phyloP scores from a whole-genome alignment of 2,329 filamentous ascomycete genomes.

The Phialophora chinensis region DNA sequence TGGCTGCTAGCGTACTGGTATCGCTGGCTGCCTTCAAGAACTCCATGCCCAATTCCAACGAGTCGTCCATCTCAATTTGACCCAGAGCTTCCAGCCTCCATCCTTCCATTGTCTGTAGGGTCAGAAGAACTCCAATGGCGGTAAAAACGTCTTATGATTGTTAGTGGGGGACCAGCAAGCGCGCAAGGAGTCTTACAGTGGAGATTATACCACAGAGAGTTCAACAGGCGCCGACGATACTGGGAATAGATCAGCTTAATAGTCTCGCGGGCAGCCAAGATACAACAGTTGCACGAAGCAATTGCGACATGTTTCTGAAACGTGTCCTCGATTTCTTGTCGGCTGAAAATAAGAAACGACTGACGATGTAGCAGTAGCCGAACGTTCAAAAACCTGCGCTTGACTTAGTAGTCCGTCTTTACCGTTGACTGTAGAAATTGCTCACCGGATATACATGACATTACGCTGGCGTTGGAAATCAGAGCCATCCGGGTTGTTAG shows the following conservation, averaged over 20 bases:
- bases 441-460: conserved; percentile 16
- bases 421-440: not conserved
- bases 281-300: conserved; percentile 5
- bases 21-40: not conserved
- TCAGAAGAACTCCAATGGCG: not conserved
- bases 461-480: conserved; percentile 19
- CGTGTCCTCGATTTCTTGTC: not conserved
- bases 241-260: conserved; percentile 14
- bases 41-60: not conserved
- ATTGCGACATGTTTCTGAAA: not conserved
- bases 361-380: not conserved
- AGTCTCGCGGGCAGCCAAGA: conserved; percentile 12
- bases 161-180: not conserved
- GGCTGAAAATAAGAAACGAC: not conserved
- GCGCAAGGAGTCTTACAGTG: conserved; percentile 14
- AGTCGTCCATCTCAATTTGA: not conserved
- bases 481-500: conserved; percentile 5
- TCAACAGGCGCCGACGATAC: conserved; percentile 11
- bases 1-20: conserved; percentile 4
- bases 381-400: not conserved
- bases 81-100: not conserved
- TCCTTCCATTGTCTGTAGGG: not conserved
- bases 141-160: not conserved
- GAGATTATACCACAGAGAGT: conserved; percentile 19
- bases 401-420: not conserved